Evolutionary conservation across 169 alveolate species (phyloP), one percentile per base, ranked within the genome.

Genomic region (Blepharisma undulans): DNA sequence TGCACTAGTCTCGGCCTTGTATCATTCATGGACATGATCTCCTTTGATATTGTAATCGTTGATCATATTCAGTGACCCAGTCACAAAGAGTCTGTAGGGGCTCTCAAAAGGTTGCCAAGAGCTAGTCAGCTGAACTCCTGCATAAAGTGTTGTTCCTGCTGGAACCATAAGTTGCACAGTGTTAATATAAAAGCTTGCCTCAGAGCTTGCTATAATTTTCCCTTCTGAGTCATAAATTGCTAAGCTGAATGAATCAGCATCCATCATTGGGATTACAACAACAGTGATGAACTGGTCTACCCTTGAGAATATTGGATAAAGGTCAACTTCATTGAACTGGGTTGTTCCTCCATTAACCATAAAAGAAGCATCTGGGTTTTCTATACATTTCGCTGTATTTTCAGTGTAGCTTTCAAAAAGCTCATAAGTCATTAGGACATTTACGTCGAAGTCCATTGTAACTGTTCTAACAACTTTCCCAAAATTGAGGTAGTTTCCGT

Each of bases 251-350:
- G 81, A 71, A 21, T 72, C 84, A 12, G 76, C 72, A 71, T 32
- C 84, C 16, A 30, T 22, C 25, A 86, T 79, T 25, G 91, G 91
- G n/a, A 81, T 61, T 16, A 86, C 48, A 30, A 86, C 91, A 86
- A 86, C 33, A n/a, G 91, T 86, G 16, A 86, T 81, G 0, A 86
- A 33, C 22, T 86, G 60, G 76, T 86, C 72, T 18, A 81, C 84
- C 29, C 48, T 61, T 72, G 76, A 6, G 7, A 72, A 79, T 10
- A 86, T 86, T 29, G 61, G 60, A 19, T 81, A 81, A 59, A 33
- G 72, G n/a, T 86, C 61, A 19, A 81, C 18, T 72, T 86, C 91
- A 29, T 72, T 81, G 48, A 71, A 22, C 48, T 61, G 30, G 25
- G 72, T 72, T n/a, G 60, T 27, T 22, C 48, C 72, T 48, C 91